phyloP scores from a whole-genome alignment of 257 asterid species.

The Solanum etuberosum region DNA sequence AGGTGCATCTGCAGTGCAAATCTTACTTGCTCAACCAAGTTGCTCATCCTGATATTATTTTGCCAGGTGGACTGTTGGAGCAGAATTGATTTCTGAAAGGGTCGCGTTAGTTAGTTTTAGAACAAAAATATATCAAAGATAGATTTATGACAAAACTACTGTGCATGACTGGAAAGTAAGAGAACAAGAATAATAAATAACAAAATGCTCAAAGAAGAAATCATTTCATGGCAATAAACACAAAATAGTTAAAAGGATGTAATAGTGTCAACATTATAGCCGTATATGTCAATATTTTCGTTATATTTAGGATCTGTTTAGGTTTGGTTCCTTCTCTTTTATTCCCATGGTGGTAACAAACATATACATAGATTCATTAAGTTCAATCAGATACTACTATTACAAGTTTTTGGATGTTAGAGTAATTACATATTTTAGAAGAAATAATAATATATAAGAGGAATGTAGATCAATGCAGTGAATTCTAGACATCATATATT shows the following conservation, averaged over 20 bases:
- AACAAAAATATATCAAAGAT: not conserved
- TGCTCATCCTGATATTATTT: slow-evolving; percentile 82
- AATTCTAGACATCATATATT: not conserved
- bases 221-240: not conserved
- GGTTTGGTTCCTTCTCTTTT: not conserved
- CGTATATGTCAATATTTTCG: not conserved
- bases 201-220: not conserved
- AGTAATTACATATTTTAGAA: not conserved
- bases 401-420: not conserved
- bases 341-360: not conserved
- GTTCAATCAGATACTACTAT: not conserved
- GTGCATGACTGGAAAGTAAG: not conserved
- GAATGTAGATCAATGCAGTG: not conserved
- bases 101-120: not conserved
- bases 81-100: slow-evolving; percentile 74
- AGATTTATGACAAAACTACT: not conserved
- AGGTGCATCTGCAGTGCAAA: slow-evolving; percentile 1
- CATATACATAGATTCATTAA: not conserved
- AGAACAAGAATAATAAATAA: not conserved
- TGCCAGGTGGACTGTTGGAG: slow-evolving; percentile 95
- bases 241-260: not conserved
- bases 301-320: not conserved
- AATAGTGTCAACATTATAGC: not conserved
- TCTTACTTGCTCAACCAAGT: slow-evolving; percentile 93
- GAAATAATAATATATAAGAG: not conserved